Percentiles rank a stretch among this genome's conserved stretches.
These are phyloP conservation scores for Solanum appendiculatum DNA, from an alignment of 257 asterid genomes.

Conservation along the genomic window DNA sequence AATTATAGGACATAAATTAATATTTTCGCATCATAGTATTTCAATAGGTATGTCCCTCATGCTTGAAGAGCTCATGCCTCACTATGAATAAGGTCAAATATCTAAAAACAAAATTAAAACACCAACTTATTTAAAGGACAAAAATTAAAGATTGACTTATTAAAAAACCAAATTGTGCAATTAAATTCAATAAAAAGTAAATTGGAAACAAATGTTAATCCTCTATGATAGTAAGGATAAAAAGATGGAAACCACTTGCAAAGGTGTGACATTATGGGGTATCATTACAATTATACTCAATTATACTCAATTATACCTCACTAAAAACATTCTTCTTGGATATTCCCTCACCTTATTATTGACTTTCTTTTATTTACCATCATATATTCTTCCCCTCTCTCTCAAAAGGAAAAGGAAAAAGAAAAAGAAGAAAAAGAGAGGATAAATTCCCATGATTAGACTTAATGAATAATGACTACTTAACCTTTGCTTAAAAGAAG, in stretches of 20 bases:
- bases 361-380: background rate
- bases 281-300: background rate
- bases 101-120: too few species aligned
- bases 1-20: too few species aligned
- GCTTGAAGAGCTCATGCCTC: background rate
- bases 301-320: background rate
- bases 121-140: background rate
- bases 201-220: background rate
- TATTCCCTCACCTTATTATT: background rate
- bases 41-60: too few species aligned
- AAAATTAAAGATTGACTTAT: background rate
- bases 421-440: background rate
- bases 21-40: too few species aligned
- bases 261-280: background rate
- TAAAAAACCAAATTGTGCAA: background rate
- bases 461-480: background rate
- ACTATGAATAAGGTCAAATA: background rate
- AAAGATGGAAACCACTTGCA: background rate
- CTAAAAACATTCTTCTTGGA: background rate
- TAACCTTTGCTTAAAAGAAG: background rate
- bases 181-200: background rate
- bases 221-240: background rate
- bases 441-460: constrained; percentile 1
- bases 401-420: background rate
- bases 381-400: background rate